These are phyloP conservation scores for Neofusicoccum sp. DNA, from an alignment of 2,329 filamentous ascomycete genomes.

Conservation along the genomic window DNA sequence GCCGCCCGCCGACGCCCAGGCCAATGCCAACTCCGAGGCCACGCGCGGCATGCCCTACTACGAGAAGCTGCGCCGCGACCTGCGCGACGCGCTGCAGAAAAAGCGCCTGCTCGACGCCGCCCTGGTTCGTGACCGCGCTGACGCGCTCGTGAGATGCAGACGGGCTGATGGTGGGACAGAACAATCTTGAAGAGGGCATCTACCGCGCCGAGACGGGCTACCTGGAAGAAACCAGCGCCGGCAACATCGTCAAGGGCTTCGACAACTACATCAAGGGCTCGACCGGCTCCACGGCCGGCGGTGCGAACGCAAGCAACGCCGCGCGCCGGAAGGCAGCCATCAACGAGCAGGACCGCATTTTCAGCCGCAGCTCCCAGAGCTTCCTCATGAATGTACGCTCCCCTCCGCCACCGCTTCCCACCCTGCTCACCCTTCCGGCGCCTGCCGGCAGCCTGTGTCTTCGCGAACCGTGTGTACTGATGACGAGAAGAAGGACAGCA, in stretches of 20 bases:
- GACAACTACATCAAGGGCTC: constrained; percentile 96
- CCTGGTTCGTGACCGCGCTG: constrained; percentile 46
- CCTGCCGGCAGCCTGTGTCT: background rate
- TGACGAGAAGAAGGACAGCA: background rate
- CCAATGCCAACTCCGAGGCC: constrained; percentile 42
- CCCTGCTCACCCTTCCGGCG: too few relatives aligned
- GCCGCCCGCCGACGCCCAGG: constrained; percentile 36
- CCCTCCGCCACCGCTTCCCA: background rate
- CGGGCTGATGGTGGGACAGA: background rate
- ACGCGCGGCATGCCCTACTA: constrained; percentile 63
- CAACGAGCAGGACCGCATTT: constrained; percentile 71
- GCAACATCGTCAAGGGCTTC: constrained; percentile 97
- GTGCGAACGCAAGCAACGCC: constrained; percentile 35
- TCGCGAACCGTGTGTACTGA: background rate
- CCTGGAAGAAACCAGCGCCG: constrained; percentile 77
- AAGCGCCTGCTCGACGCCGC: constrained; percentile 63
- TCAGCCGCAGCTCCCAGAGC: constrained; percentile 49
- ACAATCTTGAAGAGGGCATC: constrained; percentile 74
- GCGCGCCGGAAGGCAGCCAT: constrained; percentile 62
- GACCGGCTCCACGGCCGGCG: constrained; percentile 52
- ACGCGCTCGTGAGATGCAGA: background rate
- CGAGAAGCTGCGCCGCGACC: constrained; percentile 66
- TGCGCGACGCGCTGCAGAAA: constrained; percentile 65
- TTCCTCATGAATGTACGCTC: constrained; percentile 35
- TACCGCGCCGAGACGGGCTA: constrained; percentile 81